Conservation (phyloP, 2,329 filamentous ascomycete genomes). For the Trichoderma pleuroti region DNA sequence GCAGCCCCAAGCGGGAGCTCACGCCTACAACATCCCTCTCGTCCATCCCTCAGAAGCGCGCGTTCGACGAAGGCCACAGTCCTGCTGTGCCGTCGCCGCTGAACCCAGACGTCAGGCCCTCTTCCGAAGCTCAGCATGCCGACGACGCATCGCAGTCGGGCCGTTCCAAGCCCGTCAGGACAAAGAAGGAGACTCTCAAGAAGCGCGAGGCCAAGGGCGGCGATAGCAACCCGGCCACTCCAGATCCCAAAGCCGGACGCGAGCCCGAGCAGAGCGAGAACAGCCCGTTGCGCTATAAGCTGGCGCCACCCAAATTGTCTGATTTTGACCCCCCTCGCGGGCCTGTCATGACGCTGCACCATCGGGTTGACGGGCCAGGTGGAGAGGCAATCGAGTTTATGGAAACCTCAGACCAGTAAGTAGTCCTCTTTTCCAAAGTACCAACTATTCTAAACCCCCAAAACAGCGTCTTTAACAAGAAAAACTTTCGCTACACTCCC, state of each 20-base stretch:
- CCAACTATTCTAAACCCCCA: background rate
- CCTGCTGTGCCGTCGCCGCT: constrained; percentile 71
- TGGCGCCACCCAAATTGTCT: constrained; percentile 58
- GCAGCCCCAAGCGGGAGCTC: constrained; percentile 40
- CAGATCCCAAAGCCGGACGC: constrained; percentile 49
- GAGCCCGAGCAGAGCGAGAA: constrained; percentile 42
- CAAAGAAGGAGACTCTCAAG: constrained; percentile 65
- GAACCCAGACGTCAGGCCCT: constrained; percentile 58
- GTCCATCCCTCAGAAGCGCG: constrained; percentile 61
- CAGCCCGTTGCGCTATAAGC: constrained; percentile 58
- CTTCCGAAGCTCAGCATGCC: constrained; percentile 36
- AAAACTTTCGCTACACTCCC: constrained; percentile 81
- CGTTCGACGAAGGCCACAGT: constrained; percentile 65
- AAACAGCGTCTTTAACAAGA: constrained; percentile 57
- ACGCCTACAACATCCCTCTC: constrained; percentile 41
- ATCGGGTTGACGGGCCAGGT: constrained; percentile 48
- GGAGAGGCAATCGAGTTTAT: constrained; percentile 55
- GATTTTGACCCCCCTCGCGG: constrained; percentile 60
- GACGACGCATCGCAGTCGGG: constrained; percentile 44
- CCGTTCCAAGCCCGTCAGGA: constrained; percentile 41
- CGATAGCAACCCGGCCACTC: constrained; percentile 53
- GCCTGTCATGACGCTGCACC: constrained; percentile 54
- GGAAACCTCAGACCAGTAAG: constrained; percentile 63
- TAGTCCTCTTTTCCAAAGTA: background rate
- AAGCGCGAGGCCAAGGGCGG: constrained; percentile 62